phyloP scores from a whole-genome alignment of 129 eudicot species.

The Flaveria bidentis region DNA sequence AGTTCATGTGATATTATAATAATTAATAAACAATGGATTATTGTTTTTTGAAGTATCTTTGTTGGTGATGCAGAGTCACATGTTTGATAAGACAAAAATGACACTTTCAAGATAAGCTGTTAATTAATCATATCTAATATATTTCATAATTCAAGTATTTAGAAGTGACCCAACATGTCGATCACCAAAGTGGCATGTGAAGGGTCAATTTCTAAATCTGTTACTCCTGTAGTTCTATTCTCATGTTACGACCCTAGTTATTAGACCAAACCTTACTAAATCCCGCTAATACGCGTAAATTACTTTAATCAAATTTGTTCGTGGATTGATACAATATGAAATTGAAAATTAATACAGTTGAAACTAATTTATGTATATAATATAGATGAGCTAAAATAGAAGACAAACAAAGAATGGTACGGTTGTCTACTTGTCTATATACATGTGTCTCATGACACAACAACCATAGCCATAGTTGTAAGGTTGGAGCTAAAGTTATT shows the following conservation, averaged over 20 bases:
- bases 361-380: background rate
- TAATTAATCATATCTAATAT: background rate
- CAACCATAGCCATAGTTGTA: no score
- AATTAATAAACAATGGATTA: conserved; percentile 10
- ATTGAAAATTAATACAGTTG: background rate
- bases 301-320: background rate
- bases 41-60: conserved; percentile 15
- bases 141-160: conserved; percentile 10
- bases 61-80: conserved; percentile 33
- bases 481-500: no score
- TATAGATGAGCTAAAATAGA: no score
- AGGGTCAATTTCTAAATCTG: background rate
- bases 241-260: background rate
- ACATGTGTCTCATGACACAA: no score
- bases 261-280: background rate
- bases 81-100: conserved; percentile 29
- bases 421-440: no score
- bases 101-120: conserved; percentile 35
- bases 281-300: conserved; percentile 7
- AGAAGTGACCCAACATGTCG: conserved; percentile 22
- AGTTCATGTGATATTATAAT: conserved; percentile 22
- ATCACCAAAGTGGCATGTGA: conserved; percentile 40
- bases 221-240: background rate
- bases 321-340: no score
- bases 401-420: no score